A percentile compares a stretch with the other conserved stretches of the same genome.
Conservation (phyloP, 305 asterid genomes). For the Monarda citriodora region DNA sequence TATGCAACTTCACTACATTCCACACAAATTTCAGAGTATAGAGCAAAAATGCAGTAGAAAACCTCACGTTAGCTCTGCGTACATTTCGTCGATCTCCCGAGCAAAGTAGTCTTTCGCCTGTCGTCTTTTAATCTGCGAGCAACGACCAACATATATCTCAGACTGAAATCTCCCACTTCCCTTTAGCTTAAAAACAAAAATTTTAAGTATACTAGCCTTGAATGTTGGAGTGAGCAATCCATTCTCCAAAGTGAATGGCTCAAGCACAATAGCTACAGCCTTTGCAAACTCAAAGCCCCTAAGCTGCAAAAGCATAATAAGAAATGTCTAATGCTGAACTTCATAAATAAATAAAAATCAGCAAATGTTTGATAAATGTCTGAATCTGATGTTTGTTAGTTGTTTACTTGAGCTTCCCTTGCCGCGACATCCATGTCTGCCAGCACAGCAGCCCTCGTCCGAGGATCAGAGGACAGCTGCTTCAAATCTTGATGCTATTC, state of each 20-base stretch:
- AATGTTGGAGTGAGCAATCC: constrained; percentile 77
- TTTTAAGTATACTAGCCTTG: constrained; percentile 40
- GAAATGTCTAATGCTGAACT: background rate
- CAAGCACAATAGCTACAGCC: constrained; percentile 56
- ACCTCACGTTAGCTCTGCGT: constrained; percentile 34
- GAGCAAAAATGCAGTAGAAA: background rate
- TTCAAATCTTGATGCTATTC: constrained; percentile 47
- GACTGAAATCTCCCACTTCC: background rate
- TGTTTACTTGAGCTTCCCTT: constrained; percentile 67
- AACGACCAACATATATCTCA: background rate
- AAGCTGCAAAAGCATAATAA: constrained; percentile 35
- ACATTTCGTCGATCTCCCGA: constrained; percentile 54
- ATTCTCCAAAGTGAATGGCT: constrained; percentile 65
- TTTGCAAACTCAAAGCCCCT: constrained; percentile 78
- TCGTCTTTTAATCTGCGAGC: constrained; percentile 66
- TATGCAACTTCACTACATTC: constrained; percentile 1
- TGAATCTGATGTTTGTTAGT: background rate
- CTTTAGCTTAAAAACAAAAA: background rate
- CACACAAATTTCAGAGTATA: constrained; percentile 11
- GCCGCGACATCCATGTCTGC: constrained; percentile 76
- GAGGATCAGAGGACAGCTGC: constrained; percentile 53
- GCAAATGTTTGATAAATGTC: background rate
- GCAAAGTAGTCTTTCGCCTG: constrained; percentile 67
- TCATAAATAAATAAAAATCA: too few species aligned
- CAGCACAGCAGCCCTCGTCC: constrained; percentile 60